Evolutionary conservation across 192 early-diverging fungal species (phyloP), one percentile per base, ranked within the genome.

Genomic region (Spizellomyces punctatus): DNA sequence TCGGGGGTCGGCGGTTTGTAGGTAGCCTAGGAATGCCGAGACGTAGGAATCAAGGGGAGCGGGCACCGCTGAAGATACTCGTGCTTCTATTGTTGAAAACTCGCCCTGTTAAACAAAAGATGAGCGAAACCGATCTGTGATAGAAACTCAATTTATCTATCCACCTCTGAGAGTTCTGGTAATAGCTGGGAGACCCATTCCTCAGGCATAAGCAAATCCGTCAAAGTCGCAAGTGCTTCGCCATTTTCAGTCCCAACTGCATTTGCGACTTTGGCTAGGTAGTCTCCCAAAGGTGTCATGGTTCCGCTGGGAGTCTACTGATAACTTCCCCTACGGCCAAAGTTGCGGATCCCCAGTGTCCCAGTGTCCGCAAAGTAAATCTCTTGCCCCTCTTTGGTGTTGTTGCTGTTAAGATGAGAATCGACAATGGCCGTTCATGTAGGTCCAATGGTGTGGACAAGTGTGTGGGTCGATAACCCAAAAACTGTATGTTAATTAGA

Each of bases 21-120:
- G 49, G 45, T 64, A 72, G n/a, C 42, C 14, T 17, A 72, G 41
- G 45, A 64, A 72, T 42, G 71, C 46, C 14, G 46, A 22, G 22
- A 72, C 50, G 50, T 57, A 72, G n/a, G 36, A 17, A 42, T 49
- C 36, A 22, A 54, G 56, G 6, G 61, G 62, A 14, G 16, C 8
- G 6, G 49, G 19, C 7, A 72, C 19, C 14, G 46, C 62, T 22
- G 68, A 56, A 7, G 14, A 22, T 6, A 45, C 58, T 4, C 17
- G 12, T 54, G 50, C 50, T n/a, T 54, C 50, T 2, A 54, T 54
- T 54, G 50, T 54, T 12, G 50, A 12, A 36, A 36, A 36, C 27
- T 36, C 27, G 27, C 27, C 27, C 27, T 36, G 27, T 36, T 36
- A 36, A 3, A 36, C 27, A 0, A 36, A 3, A 36, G 27, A 36